Evolutionary conservation across 306 rosid genomes (phyloP).

Genomic region (Malus asiatica): DNA sequence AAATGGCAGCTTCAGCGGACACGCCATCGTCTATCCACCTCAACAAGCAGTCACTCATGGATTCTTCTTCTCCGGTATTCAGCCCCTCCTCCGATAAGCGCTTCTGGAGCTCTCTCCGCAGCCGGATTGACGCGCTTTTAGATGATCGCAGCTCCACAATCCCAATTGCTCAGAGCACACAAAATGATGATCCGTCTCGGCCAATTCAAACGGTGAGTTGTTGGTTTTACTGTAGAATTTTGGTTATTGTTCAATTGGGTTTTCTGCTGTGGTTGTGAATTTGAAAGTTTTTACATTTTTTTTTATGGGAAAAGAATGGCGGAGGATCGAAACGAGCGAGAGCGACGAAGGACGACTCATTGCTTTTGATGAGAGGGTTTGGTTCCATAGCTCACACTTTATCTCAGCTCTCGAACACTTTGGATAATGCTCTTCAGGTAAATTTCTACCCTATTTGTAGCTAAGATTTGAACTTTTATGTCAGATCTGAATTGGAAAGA

Average conservation of each 20-base stretch:
- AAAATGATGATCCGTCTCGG: conserved; percentile 11
- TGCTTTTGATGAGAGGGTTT: conserved; percentile 80
- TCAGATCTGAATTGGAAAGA: conserved; percentile 3
- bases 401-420: conserved; percentile 62
- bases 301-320: conserved; percentile 18
- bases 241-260: not conserved
- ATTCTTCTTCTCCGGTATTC: conserved; percentile 31
- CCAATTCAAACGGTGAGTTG: conserved; percentile 22
- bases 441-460: not conserved
- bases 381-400: conserved; percentile 71
- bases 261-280: conserved; percentile 2
- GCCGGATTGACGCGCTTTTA: conserved; percentile 42
- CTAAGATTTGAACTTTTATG: not conserved
- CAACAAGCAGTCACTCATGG: conserved; percentile 38
- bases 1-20: conserved; percentile 47
- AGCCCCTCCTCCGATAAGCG: conserved; percentile 76
- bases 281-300: not conserved
- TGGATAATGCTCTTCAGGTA: conserved; percentile 85
- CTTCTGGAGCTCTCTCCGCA: conserved; percentile 64
- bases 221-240: not conserved
- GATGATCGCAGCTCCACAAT: conserved; percentile 23
- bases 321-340: conserved; percentile 25
- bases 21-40: conserved; percentile 37
- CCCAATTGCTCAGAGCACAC: not conserved
- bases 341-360: conserved; percentile 53